These are phyloP conservation scores for Inonotus obliquus DNA, from an alignment of 1,284 basidiomycete species.

Conservation along the genomic window DNA sequence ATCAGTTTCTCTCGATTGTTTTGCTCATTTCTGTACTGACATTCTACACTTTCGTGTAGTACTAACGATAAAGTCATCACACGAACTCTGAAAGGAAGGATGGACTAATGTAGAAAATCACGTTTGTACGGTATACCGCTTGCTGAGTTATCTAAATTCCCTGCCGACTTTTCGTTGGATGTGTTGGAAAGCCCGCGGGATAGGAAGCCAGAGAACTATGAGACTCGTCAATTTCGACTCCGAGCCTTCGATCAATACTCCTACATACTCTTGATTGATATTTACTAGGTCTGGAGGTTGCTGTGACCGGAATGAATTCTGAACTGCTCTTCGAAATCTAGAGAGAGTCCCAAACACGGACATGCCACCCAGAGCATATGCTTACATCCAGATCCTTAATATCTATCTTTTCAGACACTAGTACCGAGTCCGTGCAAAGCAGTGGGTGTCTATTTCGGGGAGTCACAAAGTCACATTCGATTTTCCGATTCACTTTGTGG, in stretches of 20 bases:
- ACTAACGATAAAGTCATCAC: conserved; percentile 85
- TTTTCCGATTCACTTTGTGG: too few relatives aligned
- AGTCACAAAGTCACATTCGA: too few relatives aligned
- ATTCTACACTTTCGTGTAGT: conserved; percentile 35
- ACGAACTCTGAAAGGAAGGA: conserved; percentile 82
- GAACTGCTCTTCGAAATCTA: too few relatives aligned
- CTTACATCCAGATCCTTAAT: too few relatives aligned
- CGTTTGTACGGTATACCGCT: neutral
- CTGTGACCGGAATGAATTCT: too few relatives aligned
- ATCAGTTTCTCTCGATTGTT: neutral
- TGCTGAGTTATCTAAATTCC: neutral
- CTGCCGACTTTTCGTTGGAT: neutral
- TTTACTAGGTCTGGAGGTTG: neutral
- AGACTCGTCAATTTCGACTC: neutral
- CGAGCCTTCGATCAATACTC: neutral
- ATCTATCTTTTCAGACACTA: too few relatives aligned
- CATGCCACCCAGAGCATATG: too few relatives aligned
- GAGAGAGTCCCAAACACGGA: too few relatives aligned
- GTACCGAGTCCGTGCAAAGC: too few relatives aligned
- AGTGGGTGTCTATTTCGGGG: too few relatives aligned
- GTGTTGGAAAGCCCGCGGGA: too few relatives aligned
- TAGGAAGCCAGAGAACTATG: neutral
- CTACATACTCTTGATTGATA: neutral
- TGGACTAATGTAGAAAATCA: conserved; percentile 60
- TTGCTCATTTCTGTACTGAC: neutral